These are phyloP conservation scores for Pichia sp. DNA, from an alignment of 1,139 yeast species.

Conservation along the genomic window DNA sequence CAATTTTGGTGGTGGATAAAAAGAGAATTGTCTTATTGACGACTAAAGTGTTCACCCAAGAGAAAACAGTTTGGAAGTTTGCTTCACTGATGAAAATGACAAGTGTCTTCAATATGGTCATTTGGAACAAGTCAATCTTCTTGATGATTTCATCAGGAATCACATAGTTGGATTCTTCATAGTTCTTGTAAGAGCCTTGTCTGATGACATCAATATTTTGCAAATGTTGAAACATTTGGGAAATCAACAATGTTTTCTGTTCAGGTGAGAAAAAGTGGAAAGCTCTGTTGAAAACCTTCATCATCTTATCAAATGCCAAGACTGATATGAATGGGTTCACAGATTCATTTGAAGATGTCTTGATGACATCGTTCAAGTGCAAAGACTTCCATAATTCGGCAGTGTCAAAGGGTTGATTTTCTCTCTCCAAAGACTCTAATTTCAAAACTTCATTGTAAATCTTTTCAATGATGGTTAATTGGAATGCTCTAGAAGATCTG, in stretches of 20 bases:
- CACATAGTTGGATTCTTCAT: slow-evolving; percentile 32
- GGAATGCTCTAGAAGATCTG: slow-evolving; percentile 28
- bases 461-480: slow-evolving; percentile 58
- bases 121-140: slow-evolving; percentile 72
- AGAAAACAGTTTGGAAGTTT: slow-evolving; percentile 72
- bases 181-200: slow-evolving; percentile 70
- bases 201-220: slow-evolving; percentile 75
- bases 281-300: slow-evolving; percentile 81
- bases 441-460: slow-evolving; percentile 73
- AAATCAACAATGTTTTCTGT: slow-evolving; percentile 71
- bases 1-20: slow-evolving; percentile 76
- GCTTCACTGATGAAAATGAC: slow-evolving; percentile 84
- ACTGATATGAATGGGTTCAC: slow-evolving; percentile 83
- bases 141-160: slow-evolving; percentile 52
- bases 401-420: slow-evolving; percentile 47
- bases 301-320: slow-evolving; percentile 79
- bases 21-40: slow-evolving; percentile 64
- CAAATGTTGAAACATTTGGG: slow-evolving; percentile 74
- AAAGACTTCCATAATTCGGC: slow-evolving; percentile 71
- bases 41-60: slow-evolving; percentile 67
- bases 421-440: slow-evolving; percentile 79
- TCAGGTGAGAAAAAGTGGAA: slow-evolving; percentile 76
- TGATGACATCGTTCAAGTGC: slow-evolving; percentile 45
- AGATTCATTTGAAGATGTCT: slow-evolving; percentile 41
- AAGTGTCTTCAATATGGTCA: slow-evolving; percentile 77